Base-by-base conservation (phyloP, 2,329 filamentous ascomycete species). In the Sporothrix dimorphospora region DNA sequence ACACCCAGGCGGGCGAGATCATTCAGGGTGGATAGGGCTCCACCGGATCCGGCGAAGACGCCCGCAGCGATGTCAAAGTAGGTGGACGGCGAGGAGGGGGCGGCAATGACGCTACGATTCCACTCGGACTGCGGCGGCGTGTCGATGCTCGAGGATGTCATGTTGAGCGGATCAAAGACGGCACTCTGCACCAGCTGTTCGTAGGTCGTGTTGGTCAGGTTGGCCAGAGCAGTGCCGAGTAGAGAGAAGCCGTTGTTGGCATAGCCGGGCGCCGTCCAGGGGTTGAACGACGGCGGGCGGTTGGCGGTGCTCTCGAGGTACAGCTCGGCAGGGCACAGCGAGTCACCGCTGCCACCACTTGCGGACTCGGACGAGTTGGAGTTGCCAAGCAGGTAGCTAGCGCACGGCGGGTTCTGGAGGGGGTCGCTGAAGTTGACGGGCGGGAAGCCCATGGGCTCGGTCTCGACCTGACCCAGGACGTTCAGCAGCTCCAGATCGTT, bases 161-260 rank as follows among this genome's bases (percentile, higher is more conserved):
- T 82, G 1, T 79, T 80, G 0, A 84, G 80, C 0, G 81, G 81
- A 9, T 81, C 78, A 45, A 84, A 80, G n/a, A 88, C 81, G 14
- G 77, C 76, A 0, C 81, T 74, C n/a, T 81, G 76, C 12, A 83
- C 79, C 3, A 85, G 78, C 1, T 84, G 78, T 1, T 78, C 77
- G 21, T 83, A 82, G 0, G 81, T 74, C 63, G 80, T 80, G 4
- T 82, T 81, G 0, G 82, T 83, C 0, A 83, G 79, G 6, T 80
- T 80, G 72, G 86, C 83, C 0, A 88, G 78, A 0, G 83, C 83
- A 0, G 83, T 19, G 2, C 83, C 84, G 0, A 87, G 80, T 1
- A 86, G 72, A 1, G 81, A 77, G 24, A 84, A 84, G 0, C 80
- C 85, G 3, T 82, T 78, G 74, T 88, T 87, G 38, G 85, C 84